Percentiles rank a stretch among this genome's conserved stretches.
These are phyloP conservation scores for Phytophthora chlamydospora DNA, from an alignment of 352 stramenopile species.

Conservation along the genomic window DNA sequence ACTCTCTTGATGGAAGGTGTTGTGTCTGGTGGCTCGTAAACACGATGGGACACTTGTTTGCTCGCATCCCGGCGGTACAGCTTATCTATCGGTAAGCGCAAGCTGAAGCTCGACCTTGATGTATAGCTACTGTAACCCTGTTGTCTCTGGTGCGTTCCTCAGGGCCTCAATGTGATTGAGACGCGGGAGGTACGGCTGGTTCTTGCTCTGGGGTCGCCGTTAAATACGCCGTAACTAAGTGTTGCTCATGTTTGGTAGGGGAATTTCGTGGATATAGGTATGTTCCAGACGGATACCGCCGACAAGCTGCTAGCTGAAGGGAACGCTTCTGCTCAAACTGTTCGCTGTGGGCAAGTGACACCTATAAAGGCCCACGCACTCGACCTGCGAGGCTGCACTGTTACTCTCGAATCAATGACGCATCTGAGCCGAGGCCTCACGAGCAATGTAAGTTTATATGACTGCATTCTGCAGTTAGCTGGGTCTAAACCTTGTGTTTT, in stretches of 20 bases:
- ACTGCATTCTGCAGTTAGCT: background rate
- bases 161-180: slow-evolving; percentile 48
- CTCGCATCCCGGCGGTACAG: slow-evolving; percentile 41
- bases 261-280: slow-evolving; percentile 33
- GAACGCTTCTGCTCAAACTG: slow-evolving; percentile 5
- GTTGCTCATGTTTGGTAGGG: slow-evolving; percentile 26
- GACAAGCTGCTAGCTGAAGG: slow-evolving; percentile 16
- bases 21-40: slow-evolving; percentile 45
- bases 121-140: background rate
- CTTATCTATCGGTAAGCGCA: slow-evolving; percentile 55
- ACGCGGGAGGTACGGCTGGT: slow-evolving; percentile 36
- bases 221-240: too few species aligned
- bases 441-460: slow-evolving; percentile 51
- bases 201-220: background rate
- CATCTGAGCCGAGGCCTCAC: slow-evolving; percentile 48
- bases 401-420: slow-evolving; percentile 49
- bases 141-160: background rate
- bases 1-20: slow-evolving; percentile 22
- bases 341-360: background rate
- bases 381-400: slow-evolving; percentile 65
- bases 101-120: background rate
- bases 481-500: background rate
- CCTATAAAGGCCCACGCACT: slow-evolving; percentile 21
- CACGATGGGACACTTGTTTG: slow-evolving; percentile 66
- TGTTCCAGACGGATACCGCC: slow-evolving; percentile 9